Base-by-base conservation (phyloP, 129 eudicot species). In the Cynara cardunculus region DNA sequence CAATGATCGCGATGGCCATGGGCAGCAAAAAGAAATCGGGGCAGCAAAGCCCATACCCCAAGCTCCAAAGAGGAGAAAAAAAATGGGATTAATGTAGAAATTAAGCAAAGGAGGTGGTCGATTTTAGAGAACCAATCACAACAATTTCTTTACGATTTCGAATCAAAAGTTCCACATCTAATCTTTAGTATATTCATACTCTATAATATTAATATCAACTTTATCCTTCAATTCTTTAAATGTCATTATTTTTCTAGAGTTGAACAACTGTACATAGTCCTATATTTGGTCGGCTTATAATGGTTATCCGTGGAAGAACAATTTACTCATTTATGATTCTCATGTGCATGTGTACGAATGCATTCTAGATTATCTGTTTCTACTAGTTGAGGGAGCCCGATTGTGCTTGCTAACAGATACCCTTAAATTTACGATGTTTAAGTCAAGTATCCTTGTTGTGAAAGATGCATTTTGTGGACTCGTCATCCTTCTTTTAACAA, bases 311-410 rank as follows among this genome's bases (percentile, higher is more conserved):
- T 69, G 76, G 19, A 44, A 69, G 69, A 28, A 69, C 44, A 70
- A 78, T 25, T 22, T 44, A 19, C 22, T 70, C 32, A 69, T 44
- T 78, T 78, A 78, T 41, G 64, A 72, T 44, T 7, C 7, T 26
- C 78, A 73, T 26, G 67, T 73, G 39, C 67, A 74, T 74, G 78
- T 53, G 78, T 46, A 74, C 56, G 22, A 12, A 28, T 26, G 41
- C 66, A 25, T 14, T 4, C 16, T 73, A 25, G 68, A 74, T 46
- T 41, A 49, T 27, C 21, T 28, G 78, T 49, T 59, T 59, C 66
- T 19, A 59, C 25, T 7, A 4, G 25, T 59, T 18, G 78, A 74
- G 67, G 26, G n/a, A 27, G 14, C 35, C 77, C 18, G 2, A 73
- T 73, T 73, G 25, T 27, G 27, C 78, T 25, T 25, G 25, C 39